A percentile compares a stretch with the other conserved stretches of the same genome.
phyloP scores from a whole-genome alignment of 1,284 basidiomycete genomes.

The Ceratobasidium sp. region DNA sequence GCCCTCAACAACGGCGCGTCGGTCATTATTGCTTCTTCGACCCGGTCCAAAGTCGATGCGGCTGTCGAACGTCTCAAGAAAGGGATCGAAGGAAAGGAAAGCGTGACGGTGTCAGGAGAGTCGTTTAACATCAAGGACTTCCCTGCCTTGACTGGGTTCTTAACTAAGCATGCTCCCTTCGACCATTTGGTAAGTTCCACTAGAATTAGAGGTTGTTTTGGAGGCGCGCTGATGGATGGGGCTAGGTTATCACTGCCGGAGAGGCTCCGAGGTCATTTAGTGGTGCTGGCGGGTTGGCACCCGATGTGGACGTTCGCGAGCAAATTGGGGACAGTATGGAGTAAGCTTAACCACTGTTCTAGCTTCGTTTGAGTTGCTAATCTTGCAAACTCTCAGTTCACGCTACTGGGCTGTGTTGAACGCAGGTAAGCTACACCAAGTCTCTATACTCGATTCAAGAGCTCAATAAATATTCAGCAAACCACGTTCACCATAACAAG shows the following conservation, averaged over 20 bases:
- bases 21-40: constrained; percentile 38
- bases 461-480: too few species aligned
- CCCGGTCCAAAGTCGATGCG: constrained; percentile 10
- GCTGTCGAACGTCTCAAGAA: constrained; percentile 14
- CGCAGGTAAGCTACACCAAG: not conserved
- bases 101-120: not conserved
- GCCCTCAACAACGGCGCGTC: constrained; percentile 22
- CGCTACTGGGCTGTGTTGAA: not conserved
- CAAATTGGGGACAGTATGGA: not conserved
- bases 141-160: constrained; percentile 21
- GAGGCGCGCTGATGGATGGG: not conserved
- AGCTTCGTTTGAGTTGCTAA: not conserved
- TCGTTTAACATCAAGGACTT: constrained; percentile 9
- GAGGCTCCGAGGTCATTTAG: not conserved
- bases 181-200: constrained; percentile 17
- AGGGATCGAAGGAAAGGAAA: constrained; percentile 2
- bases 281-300: not conserved
- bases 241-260: constrained; percentile 5
- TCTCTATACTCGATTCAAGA: too few species aligned
- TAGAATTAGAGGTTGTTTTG: too few species aligned
- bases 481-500: not conserved
- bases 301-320: not conserved
- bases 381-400: not conserved
- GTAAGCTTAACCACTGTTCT: not conserved
- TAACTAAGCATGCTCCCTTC: constrained; percentile 14